Evolutionary conservation across 768 basidiomycete species (phyloP), one percentile per base, ranked within the genome.

Genomic region (Lactarius trivialis): DNA sequence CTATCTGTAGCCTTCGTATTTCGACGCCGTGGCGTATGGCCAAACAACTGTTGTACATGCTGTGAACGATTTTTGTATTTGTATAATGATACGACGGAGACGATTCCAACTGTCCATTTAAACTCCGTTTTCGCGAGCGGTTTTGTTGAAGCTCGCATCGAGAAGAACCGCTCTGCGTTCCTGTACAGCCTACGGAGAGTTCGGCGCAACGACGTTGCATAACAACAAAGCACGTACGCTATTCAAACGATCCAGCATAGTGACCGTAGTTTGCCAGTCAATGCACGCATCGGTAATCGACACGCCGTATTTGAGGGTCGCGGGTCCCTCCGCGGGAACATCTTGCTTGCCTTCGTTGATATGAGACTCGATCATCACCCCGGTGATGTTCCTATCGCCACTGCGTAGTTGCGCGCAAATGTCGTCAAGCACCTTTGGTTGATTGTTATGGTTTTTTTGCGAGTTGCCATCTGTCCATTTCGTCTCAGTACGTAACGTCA

Each of bases 281-380:
- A 95, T 86, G 70, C 93, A 97, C 2, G 91, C 94, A 67, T 97
- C 93, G 0, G 93, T 97, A 71, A 96, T 94, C 65, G 85, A 88
- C 58, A 95, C 84, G 57, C 91, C 91, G 60, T 86, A 77, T 73
- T 89, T 91, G 67, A 94, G 81, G 9, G 72, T 81, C 19, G 75
- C 67, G 0, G 88, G 86, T 7, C 93, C 89, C 66, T 72, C 73
- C 12, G 71, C 65, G 19, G 96, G 94, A 15, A 96, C 89, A 68
- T 93, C 89, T 76, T 99, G 96, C 63, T 86, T 79, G 21, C 96
- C 96, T 55, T 86, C 88, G 70, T 90, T 88, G 75, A 99, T 86
- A 73, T 98, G 89, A 14, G 88, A 91, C 76, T 99, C 96, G 71
- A 99, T 83, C 96, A 99, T 98, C 60, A 98, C 93, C 51, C 96